phyloP scores from a whole-genome alignment of 2,329 filamentous ascomycete species.

The Cordyceps cicadae region DNA sequence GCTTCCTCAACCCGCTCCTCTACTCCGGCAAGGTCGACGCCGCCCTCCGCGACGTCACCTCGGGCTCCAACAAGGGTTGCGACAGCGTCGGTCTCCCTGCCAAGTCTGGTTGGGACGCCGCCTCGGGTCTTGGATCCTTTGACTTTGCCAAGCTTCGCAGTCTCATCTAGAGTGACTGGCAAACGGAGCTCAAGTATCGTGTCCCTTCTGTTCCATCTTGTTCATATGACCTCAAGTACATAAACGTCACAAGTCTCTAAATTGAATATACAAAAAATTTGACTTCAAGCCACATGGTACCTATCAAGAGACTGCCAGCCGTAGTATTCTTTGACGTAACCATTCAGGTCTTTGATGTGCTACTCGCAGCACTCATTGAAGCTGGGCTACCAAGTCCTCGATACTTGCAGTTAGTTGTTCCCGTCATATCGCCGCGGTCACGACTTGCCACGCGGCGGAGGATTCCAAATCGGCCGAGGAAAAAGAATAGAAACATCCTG shows the following conservation, averaged over 20 bases:
- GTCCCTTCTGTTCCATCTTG: not conserved
- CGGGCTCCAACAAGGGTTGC: constrained; percentile 11
- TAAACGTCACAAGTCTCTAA: not conserved
- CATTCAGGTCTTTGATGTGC: too few relatives aligned
- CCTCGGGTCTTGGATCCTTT: constrained; percentile 9
- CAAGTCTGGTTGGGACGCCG: constrained; percentile 10
- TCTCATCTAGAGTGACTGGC: not conserved
- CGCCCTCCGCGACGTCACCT: constrained; percentile 11
- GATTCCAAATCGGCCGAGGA: too few relatives aligned
- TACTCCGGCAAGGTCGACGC: constrained; percentile 14
- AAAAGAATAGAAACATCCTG: too few relatives aligned
- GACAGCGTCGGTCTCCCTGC: constrained; percentile 7
- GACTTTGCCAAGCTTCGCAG: constrained; percentile 13
- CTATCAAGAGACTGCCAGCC: not conserved
- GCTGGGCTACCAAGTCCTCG: too few relatives aligned
- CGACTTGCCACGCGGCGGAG: too few relatives aligned
- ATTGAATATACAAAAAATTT: not conserved
- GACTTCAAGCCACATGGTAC: not conserved
- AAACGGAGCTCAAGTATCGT: not conserved
- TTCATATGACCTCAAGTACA: not conserved
- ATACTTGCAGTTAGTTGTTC: too few relatives aligned
- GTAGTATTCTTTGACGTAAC: not conserved
- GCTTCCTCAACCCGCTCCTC: constrained; percentile 12
- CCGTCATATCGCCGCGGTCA: too few relatives aligned
- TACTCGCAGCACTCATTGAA: too few relatives aligned